Conservation (phyloP, 495 filamentous ascomycete species). For the Aspergillus coremiiformis region DNA sequence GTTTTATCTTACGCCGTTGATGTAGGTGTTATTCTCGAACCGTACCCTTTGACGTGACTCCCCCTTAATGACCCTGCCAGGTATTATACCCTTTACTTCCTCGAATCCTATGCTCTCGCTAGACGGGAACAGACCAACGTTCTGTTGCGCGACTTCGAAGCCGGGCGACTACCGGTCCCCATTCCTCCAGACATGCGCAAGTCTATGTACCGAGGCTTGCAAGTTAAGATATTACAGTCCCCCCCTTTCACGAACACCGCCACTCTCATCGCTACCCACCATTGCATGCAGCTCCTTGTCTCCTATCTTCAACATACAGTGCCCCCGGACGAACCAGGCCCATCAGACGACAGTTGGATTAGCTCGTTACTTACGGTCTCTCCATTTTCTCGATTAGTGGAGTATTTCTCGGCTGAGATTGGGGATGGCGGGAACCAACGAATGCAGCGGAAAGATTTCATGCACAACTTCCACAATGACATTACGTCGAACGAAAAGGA, state of each 20-base stretch:
- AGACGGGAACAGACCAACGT: slow-evolving; percentile 37
- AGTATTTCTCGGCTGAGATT: slow-evolving; percentile 43
- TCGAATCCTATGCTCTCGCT: slow-evolving; percentile 35
- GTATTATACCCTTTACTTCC: slow-evolving; percentile 38
- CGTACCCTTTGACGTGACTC: not conserved
- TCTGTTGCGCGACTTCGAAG: slow-evolving; percentile 36
- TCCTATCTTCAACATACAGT: slow-evolving; percentile 36
- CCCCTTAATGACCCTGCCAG: slow-evolving; percentile 10
- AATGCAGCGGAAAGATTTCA: slow-evolving; percentile 40
- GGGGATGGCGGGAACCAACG: slow-evolving; percentile 38
- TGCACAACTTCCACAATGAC: slow-evolving; percentile 40
- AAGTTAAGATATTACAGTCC: slow-evolving; percentile 33
- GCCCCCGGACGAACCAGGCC: slow-evolving; percentile 22
- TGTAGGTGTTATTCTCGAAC: slow-evolving; percentile 21
- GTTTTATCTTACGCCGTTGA: slow-evolving; percentile 37
- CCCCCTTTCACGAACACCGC: slow-evolving; percentile 40
- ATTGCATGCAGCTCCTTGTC: slow-evolving; percentile 40
- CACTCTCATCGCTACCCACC: slow-evolving; percentile 38
- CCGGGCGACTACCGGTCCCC: slow-evolving; percentile 32
- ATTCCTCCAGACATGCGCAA: slow-evolving; percentile 29
- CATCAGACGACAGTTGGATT: slow-evolving; percentile 38
- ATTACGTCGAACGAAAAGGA: slow-evolving; percentile 31
- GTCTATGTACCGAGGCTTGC: slow-evolving; percentile 33
- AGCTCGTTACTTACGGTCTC: slow-evolving; percentile 37
- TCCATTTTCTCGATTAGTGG: slow-evolving; percentile 35